Evolutionary conservation across 2,329 filamentous ascomycete species (phyloP).

Genomic region (Hymenoscyphus fructigenus): DNA sequence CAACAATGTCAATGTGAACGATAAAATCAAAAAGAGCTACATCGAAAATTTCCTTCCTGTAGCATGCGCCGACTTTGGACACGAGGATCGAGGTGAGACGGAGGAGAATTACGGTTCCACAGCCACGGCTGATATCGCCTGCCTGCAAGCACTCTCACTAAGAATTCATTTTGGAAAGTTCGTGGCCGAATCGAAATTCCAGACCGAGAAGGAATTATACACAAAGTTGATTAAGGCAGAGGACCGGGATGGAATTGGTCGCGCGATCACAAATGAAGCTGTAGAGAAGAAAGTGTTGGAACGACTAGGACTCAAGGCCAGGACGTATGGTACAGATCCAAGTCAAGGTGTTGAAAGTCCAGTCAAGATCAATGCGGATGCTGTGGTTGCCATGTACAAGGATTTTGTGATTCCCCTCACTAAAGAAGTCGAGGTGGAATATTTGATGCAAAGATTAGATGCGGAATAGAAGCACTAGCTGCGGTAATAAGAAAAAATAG

Average conservation of each 20-base stretch:
- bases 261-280: constrained; percentile 83
- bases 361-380: constrained; percentile 87
- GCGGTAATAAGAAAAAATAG: constrained; percentile 1
- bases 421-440: constrained; percentile 98
- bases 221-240: constrained; percentile 77
- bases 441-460: constrained; percentile 87
- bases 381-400: constrained; percentile 86
- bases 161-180: constrained; percentile 98
- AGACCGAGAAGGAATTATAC: constrained; percentile 76
- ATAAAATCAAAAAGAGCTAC: constrained; percentile 83
- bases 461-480: constrained; percentile 14
- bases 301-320: constrained; percentile 80
- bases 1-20: constrained; percentile 90
- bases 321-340: constrained; percentile 91
- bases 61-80: constrained; percentile 76
- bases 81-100: constrained; percentile 76
- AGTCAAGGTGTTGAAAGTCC: constrained; percentile 58
- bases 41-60: constrained; percentile 78
- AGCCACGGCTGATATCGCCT: constrained; percentile 86
- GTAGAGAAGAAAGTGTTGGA: constrained; percentile 93
- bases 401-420: constrained; percentile 94
- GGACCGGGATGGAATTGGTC: constrained; percentile 79
- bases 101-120: constrained; percentile 95
- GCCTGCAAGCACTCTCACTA: constrained; percentile 83
- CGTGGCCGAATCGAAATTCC: constrained; percentile 94